Evolutionary conservation across 805 yeast species (phyloP).

Genomic region (Blastobotrys robertii): DNA sequence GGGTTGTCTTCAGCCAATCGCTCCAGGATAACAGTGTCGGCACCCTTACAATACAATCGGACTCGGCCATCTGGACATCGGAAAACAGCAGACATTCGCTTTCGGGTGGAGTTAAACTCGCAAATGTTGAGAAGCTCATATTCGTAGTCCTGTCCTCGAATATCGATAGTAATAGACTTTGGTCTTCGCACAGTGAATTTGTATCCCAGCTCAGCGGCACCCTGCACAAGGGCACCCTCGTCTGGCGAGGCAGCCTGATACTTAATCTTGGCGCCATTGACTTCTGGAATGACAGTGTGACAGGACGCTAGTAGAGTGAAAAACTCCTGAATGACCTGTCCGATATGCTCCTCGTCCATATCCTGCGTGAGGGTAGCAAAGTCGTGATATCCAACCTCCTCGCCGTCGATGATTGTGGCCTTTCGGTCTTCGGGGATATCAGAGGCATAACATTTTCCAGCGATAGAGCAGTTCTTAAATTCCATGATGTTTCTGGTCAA

Average conservation of each 20-base stretch:
- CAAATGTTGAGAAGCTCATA: slow-evolving; percentile 83
- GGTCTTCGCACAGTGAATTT: slow-evolving; percentile 81
- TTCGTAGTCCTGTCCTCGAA: slow-evolving; percentile 41
- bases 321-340: slow-evolving; percentile 56
- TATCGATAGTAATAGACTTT: slow-evolving; percentile 58
- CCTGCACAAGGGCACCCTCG: slow-evolving; percentile 97
- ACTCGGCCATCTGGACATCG: slow-evolving; percentile 91
- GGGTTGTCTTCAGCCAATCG: slow-evolving; percentile 62
- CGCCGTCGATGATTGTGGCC: slow-evolving; percentile 64
- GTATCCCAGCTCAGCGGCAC: slow-evolving; percentile 85
- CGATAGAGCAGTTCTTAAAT: slow-evolving; percentile 86
- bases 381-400: slow-evolving; percentile 68
- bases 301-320: slow-evolving; percentile 81
- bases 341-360: slow-evolving; percentile 28
- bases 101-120: slow-evolving; percentile 95
- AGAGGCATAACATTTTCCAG: slow-evolving; percentile 79
- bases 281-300: slow-evolving; percentile 96
- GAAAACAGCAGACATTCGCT: slow-evolving; percentile 93
- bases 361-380: slow-evolving; percentile 50
- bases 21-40: slow-evolving; percentile 91
- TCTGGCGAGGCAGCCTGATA: slow-evolving; percentile 99
- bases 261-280: slow-evolving; percentile 44
- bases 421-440: slow-evolving; percentile 86
- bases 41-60: slow-evolving; percentile 88
- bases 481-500: slow-evolving; percentile 95